Evolutionary conservation across 352 stramenopile genomes (phyloP), one percentile per base, ranked within the genome.

Genomic region (Phytopythium kandeliae): DNA sequence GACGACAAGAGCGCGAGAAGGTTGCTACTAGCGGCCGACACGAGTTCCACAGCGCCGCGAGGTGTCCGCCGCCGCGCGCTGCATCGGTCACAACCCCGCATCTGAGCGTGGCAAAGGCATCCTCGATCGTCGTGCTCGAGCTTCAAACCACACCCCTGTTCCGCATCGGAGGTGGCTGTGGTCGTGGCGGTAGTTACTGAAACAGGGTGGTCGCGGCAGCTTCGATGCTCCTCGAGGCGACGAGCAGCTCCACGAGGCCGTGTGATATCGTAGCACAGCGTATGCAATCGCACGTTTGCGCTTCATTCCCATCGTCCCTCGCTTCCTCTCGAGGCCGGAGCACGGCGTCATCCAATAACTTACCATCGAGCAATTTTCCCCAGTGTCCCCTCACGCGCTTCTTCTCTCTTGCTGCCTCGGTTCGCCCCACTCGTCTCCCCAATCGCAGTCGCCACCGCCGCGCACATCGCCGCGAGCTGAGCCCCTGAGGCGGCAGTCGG

Each of bases 331-430:
- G 35, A 50, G 30, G 26, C 17, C 31, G 47, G 47, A 42, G 47
- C 47, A 37, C 47, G 47, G 47, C 47, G 51, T 57, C 56, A 54
- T 54, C 60, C 58, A 71, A 76, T 76, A 76, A 76, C 60, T 76
- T 72, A 76, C 54, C 46, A 51, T 71, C 60, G 63, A 76, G 57
- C 67, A 58, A 51, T 60, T 64, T 65, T 54, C 38, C 33, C 59
- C 31, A 54, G 68, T 60, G 50, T 58, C 65, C 24, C 35, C 44
- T 44, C 3, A 35, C 26, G 25, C 22, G 30, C 31, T 35, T 35
- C 31, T 6, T 9, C 31, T 35, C 31, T 13, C 31, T 26, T 45
- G 8, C 22, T 12, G 1, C 36, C 12, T 21, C n/a, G 12, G 1
- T 11, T 13, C 22, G 21, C 31, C 22, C 13, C 44, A 26, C 28